Conservation (phyloP, 352 stramenopile species). For the Phytophthora hybrid region DNA sequence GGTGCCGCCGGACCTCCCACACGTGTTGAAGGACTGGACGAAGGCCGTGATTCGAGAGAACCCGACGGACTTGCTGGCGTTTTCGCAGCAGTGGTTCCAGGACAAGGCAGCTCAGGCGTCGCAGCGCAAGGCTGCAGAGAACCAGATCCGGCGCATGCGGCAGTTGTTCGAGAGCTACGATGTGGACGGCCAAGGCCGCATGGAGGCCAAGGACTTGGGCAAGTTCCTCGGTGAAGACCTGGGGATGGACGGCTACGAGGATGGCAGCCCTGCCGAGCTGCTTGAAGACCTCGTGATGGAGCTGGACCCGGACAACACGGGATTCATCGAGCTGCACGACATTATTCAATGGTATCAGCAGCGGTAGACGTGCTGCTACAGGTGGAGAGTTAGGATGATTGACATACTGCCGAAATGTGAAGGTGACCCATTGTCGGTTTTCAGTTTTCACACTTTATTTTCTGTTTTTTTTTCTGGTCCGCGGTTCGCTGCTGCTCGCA, state of each 20-base stretch:
- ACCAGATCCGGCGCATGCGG: conserved; percentile 69
- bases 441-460: conserved; percentile 40
- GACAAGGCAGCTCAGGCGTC: conserved; percentile 73
- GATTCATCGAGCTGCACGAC: conserved; percentile 85
- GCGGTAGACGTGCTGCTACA: conserved; percentile 36
- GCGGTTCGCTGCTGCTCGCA: conserved; percentile 19
- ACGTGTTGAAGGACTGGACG: conserved; percentile 92
- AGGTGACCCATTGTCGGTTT: not conserved
- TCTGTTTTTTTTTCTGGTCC: conserved; percentile 23
- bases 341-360: conserved; percentile 88
- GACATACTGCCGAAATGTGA: not conserved
- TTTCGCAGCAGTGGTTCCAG: conserved; percentile 89
- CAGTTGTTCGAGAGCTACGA: conserved; percentile 86
- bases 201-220: conserved; percentile 78
- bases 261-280: conserved; percentile 51
- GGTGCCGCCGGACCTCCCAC: conserved; percentile 86
- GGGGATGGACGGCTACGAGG: conserved; percentile 58
- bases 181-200: conserved; percentile 80
- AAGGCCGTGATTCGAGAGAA: conserved; percentile 90
- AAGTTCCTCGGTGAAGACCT: conserved; percentile 77
- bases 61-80: conserved; percentile 78
- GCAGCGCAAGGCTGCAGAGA: conserved; percentile 70
- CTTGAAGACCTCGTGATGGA: conserved; percentile 77
- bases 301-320: conserved; percentile 75
- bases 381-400: not conserved